Evolutionary conservation across 192 early-diverging fungal genomes (phyloP), one percentile per base, ranked within the genome.

Genomic region (Thoreauomyces humboldtii): DNA sequence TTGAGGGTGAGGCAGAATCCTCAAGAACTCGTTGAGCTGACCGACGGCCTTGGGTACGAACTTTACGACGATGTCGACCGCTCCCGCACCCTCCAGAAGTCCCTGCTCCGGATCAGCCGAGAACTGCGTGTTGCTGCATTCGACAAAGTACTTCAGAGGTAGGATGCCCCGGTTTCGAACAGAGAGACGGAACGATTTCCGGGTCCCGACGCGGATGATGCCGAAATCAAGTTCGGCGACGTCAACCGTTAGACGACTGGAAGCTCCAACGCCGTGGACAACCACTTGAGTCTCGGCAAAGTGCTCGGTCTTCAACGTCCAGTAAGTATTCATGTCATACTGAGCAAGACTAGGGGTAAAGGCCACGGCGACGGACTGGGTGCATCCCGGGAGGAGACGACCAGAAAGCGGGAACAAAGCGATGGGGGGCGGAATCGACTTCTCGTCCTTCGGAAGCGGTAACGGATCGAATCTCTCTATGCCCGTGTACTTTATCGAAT

Each of bases 91-190:
- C 43, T 81, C 77, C 24, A 86, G 53, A 19, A 81, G 24, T 29
- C 81, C 84, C 54, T 80, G 73, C 61, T 86, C 84, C 7, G 84
- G 84, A 38, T 86, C 81, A 0, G 71, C 75, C 2, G 70, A 44
- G 64, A 81, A 81, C 43, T 79, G 73, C n/a, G 51, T 58, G 32
- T 75, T 53, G 24, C 54, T 64, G 50, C 71, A 73, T 62, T 84
- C 81, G 4, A 82, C 56, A 57, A 81, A 82, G 59, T 78, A 86
- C 37, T 70, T 71, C 33, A 73, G 56, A 17, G 55, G 81, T 2
- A 82, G 67, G 33, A 84, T 80, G 15, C 84, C 84, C 14, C 33
- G 12, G 53, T 86, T 86, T 5, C 46, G 37, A 19, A 86, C 17
- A 31, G 28, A 43, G 7, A 84, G 11, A 11, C 37, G 61, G 38